phyloP scores from a whole-genome alignment of 345 rosid genomes.

The Carallia brachiata region DNA sequence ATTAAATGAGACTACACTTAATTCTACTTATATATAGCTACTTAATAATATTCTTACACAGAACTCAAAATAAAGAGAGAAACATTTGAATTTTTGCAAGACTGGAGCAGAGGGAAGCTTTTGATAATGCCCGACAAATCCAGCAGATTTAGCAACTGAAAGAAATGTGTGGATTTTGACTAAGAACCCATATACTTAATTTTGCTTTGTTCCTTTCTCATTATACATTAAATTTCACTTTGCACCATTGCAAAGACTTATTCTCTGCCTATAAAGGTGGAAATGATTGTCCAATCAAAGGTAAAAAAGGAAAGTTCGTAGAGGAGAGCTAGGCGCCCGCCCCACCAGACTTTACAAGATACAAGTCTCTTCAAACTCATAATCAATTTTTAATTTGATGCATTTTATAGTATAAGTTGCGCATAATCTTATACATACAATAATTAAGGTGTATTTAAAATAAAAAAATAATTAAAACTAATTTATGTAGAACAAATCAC shows the following conservation, averaged over 20 bases:
- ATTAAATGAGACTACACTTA: too few species aligned
- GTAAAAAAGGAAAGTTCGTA: too few species aligned
- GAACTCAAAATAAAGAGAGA: constrained; percentile 26
- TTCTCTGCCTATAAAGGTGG: constrained; percentile 12
- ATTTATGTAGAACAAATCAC: too few species aligned
- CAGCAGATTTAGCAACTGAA: constrained; percentile 22
- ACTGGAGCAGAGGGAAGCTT: constrained; percentile 37
- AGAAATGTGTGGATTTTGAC: constrained; percentile 38
- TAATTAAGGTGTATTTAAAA: too few species aligned
- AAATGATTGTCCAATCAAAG: constrained; percentile 4
- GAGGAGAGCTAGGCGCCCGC: background rate
- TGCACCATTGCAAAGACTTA: constrained; percentile 1
- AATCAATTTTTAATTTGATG: too few species aligned
- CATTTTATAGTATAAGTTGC: too few species aligned
- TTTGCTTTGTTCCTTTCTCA: constrained; percentile 20
- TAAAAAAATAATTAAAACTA: too few species aligned
- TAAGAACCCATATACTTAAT: constrained; percentile 29
- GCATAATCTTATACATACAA: too few species aligned
- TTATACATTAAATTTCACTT: constrained; percentile 17
- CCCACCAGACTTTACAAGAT: background rate
- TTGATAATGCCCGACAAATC: constrained; percentile 38
- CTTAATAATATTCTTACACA: too few species aligned
- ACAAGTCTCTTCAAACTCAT: too few species aligned
- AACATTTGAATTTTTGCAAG: constrained; percentile 53
- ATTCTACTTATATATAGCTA: too few species aligned